Evolutionary conservation across 768 basidiomycete genomes (phyloP), one percentile per base, ranked within the genome.

Genomic region (Sarcodon aspratus): DNA sequence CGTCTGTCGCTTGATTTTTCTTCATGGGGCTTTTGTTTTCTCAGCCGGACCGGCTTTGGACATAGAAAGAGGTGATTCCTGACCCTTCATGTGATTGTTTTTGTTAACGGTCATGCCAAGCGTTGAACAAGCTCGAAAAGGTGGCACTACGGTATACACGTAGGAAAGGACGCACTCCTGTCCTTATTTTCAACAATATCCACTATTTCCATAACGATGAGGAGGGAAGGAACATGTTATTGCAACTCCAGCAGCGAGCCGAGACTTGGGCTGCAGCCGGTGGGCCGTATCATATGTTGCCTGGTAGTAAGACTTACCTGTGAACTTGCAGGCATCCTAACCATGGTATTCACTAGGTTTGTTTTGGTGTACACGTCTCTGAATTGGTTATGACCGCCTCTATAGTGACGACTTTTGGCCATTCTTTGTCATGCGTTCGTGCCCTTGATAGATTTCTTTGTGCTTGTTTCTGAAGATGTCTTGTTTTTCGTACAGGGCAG

Each of bases 221-320:
- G 9, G 79, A 78, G 27, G 89, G 90, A 0, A 71, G 74, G 53
- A 77, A 83, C 37, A 76, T 93, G 67, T 68, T 96, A n/a, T 66
- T 92, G 48, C 88, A 90, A 57, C 72, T 93, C 13, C 92, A 93
- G 59, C 87, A 88, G 59, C 75, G 80, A 48, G 91, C 87, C 6
- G 91, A 93, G 61, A 66, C 81, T 6, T 94, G 93, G 89, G 80
- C 85, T 6, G 82, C 85, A 9, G 79, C 82, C 61, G 78, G 86
- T 83, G 53, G 54, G 74, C 60, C 37, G 32, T 35, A 17, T 46
- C 13, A 5, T 32, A 9, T 42, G 31, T 18, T 34, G 32, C 21
- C 21, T 27, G 21, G 21, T 27, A 27, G 21, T 27, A 27, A 50
- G 36, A 46, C 37, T 48, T 11, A 27, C 17, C 17, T 21, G n/a